Evolutionary conservation across 1,139 yeast species (phyloP).

Genomic region (Pichia sp.): DNA sequence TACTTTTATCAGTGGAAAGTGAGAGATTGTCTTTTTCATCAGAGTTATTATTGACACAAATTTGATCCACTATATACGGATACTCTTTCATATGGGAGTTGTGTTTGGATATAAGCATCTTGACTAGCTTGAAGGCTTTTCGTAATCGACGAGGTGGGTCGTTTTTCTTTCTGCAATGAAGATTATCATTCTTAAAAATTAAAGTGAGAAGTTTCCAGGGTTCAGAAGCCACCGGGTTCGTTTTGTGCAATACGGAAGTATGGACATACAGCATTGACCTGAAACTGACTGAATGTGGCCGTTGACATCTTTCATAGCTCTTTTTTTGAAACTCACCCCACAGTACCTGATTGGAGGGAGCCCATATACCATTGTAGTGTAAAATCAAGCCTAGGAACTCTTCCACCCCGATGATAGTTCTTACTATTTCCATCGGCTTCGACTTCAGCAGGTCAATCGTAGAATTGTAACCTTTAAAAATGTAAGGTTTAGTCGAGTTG

Average conservation of each 20-base stretch:
- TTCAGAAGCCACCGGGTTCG: slow-evolving; percentile 24
- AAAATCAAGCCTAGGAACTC: slow-evolving; percentile 36
- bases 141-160: slow-evolving; percentile 28
- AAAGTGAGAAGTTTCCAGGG: slow-evolving; percentile 8
- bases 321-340: slow-evolving; percentile 34
- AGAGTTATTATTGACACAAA: slow-evolving; percentile 20
- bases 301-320: background rate
- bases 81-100: slow-evolving; percentile 26
- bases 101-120: slow-evolving; percentile 30
- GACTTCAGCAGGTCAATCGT: slow-evolving; percentile 32
- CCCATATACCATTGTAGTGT: slow-evolving; percentile 31
- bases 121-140: slow-evolving; percentile 17
- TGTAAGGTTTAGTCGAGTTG: slow-evolving; percentile 14
- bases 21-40: slow-evolving; percentile 22
- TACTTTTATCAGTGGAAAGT: slow-evolving; percentile 28
- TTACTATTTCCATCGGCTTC: slow-evolving; percentile 37
- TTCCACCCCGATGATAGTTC: slow-evolving; percentile 33
- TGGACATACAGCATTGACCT: slow-evolving; percentile 23
- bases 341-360: slow-evolving; percentile 22
- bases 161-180: background rate
- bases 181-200: slow-evolving; percentile 16
- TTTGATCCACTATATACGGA: slow-evolving; percentile 29
- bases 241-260: slow-evolving; percentile 5
- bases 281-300: slow-evolving; percentile 8
- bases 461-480: slow-evolving; percentile 25